Evolutionary conservation across 2,329 filamentous ascomycete species (phyloP).

Genomic region (Boeremia exigua): DNA sequence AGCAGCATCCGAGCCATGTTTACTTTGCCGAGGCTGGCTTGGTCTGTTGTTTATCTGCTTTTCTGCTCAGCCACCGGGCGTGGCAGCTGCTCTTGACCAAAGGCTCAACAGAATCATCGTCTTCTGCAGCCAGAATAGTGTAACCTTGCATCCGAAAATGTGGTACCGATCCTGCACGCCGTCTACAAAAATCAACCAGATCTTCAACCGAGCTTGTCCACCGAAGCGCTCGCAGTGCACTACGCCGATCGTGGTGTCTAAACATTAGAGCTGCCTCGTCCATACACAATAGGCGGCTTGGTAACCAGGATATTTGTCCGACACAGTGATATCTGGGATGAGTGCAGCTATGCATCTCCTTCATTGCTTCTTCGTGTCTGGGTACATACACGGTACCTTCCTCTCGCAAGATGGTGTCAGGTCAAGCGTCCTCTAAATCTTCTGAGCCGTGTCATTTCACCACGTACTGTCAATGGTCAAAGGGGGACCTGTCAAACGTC

Average conservation of each 20-base stretch:
- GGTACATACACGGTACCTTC: neutral
- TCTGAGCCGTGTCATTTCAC: no score
- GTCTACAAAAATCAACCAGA: neutral
- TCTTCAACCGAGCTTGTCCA: conserved; percentile 11
- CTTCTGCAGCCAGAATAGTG: neutral
- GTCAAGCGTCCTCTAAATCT: no score
- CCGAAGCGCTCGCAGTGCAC: neutral
- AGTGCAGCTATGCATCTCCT: neutral
- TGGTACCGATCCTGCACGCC: neutral
- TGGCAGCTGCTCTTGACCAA: neutral
- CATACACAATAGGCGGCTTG: neutral
- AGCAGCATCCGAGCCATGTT: neutral
- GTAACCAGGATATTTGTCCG: neutral
- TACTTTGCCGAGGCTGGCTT: neutral
- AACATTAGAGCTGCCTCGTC: neutral
- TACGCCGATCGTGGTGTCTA: neutral
- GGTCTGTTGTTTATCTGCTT: neutral
- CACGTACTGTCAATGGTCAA: no score
- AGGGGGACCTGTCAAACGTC: neutral
- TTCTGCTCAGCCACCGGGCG: neutral
- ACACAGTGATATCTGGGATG: neutral
- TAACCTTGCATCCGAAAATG: neutral
- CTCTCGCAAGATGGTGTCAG: no score
- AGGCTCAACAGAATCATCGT: neutral
- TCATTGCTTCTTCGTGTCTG: neutral